Evolutionary conservation across 345 rosid genomes (phyloP).

Genomic region (Ceriops decandra): DNA sequence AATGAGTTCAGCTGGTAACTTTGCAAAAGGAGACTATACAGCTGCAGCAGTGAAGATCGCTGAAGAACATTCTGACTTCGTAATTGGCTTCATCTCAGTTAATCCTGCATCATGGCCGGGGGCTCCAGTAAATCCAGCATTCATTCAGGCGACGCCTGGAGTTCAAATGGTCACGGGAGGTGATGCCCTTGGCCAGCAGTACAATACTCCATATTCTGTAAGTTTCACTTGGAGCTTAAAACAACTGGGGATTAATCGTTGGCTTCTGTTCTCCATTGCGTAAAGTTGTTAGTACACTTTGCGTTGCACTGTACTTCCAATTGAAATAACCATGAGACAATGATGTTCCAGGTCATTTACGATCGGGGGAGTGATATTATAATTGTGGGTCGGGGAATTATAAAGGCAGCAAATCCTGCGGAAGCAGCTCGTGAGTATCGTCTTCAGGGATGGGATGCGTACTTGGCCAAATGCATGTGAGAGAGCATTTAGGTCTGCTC

Average conservation of each 20-base stretch:
- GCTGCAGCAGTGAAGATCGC: constrained; percentile 91
- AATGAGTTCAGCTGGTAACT: constrained; percentile 99
- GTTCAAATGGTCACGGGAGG: constrained; percentile 93
- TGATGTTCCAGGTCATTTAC: constrained; percentile 54
- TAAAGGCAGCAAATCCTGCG: constrained; percentile 73
- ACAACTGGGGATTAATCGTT: background rate
- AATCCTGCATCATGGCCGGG: constrained; percentile 98
- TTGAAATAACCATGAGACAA: background rate
- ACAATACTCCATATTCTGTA: constrained; percentile 91
- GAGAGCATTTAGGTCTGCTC: background rate
- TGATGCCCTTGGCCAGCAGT: constrained; percentile 90
- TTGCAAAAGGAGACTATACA: constrained; percentile 93
- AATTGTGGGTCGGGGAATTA: constrained; percentile 95
- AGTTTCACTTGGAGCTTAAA: constrained; percentile 17
- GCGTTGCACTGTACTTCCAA: too few species aligned
- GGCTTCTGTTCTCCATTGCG: background rate
- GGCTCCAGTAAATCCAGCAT: constrained; percentile 65
- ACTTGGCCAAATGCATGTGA: constrained; percentile 58
- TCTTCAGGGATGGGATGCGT: constrained; percentile 92
- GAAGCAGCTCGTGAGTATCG: constrained; percentile 79
- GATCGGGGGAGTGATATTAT: constrained; percentile 94
- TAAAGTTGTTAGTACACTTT: background rate
- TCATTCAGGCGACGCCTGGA: constrained; percentile 97
- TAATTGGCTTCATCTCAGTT: constrained; percentile 93
- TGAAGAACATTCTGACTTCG: constrained; percentile 90